These are phyloP conservation scores for Colletotrichum musae DNA, from an alignment of 2,329 filamentous ascomycete species.

Conservation along the genomic window DNA sequence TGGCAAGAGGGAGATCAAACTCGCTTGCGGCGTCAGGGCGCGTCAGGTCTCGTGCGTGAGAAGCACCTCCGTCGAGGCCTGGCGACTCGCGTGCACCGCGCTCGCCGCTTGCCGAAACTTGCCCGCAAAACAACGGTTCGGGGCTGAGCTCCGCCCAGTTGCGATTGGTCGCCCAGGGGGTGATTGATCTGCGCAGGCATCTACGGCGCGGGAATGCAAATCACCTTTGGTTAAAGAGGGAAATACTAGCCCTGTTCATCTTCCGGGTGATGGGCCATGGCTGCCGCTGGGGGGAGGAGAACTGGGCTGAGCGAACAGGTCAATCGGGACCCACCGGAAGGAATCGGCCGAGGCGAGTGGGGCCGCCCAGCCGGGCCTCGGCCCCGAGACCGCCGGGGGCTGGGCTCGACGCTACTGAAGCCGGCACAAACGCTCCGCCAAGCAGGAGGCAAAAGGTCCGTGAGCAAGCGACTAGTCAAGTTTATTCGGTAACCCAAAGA, in stretches of 20 bases:
- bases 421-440: constrained; percentile 14
- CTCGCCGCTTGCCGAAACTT: background rate
- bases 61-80: background rate
- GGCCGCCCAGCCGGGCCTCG: constrained; percentile 4
- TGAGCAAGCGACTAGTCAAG: constrained; percentile 1
- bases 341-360: constrained; percentile 18
- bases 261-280: too few species aligned
- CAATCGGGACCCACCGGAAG: constrained; percentile 4
- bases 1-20: constrained; percentile 36
- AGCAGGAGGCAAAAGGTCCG: constrained; percentile 3
- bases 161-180: constrained; percentile 25
- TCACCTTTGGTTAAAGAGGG: background rate
- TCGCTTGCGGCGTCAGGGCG: constrained; percentile 35
- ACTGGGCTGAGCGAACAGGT: background rate
- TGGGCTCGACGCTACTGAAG: background rate
- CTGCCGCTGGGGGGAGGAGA: too few species aligned
- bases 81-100: constrained; percentile 15
- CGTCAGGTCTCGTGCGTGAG: constrained; percentile 15
- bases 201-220: constrained; percentile 31
- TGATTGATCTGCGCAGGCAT: constrained; percentile 38
- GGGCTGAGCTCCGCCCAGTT: background rate
- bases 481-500: constrained; percentile 3
- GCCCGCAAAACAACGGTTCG: background rate
- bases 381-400: constrained; percentile 10
- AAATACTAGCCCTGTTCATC: background rate